A percentile compares a stretch with the other conserved stretches of the same genome.
These are phyloP conservation scores for Phialocephala subalpina DNA, from an alignment of 2,329 filamentous ascomycete genomes.

Conservation along the genomic window DNA sequence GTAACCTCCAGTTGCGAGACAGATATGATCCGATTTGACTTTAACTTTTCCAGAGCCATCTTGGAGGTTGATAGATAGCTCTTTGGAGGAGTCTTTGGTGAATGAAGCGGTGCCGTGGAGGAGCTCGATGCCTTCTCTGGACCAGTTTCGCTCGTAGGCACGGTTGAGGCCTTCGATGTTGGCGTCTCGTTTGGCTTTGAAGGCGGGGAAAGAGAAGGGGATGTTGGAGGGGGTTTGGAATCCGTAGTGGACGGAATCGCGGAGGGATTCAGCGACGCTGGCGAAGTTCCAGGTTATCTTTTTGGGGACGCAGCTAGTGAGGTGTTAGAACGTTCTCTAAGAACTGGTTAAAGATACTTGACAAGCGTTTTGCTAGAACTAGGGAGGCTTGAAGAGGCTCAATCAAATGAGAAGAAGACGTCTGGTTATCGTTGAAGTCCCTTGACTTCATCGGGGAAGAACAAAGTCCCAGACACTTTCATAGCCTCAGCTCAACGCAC, in stretches of 20 bases:
- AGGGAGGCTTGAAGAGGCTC: too few relatives aligned
- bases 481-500: too few relatives aligned
- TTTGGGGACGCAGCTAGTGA: slow-evolving; percentile 56
- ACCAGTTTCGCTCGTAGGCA: slow-evolving; percentile 58
- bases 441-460: too few relatives aligned
- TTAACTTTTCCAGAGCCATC: slow-evolving; percentile 49
- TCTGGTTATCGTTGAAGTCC: too few relatives aligned
- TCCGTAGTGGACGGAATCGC: slow-evolving; percentile 54
- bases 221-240: slow-evolving; percentile 53
- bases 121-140: slow-evolving; percentile 56
- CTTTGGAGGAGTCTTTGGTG: slow-evolving; percentile 50
- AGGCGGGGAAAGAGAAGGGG: slow-evolving; percentile 52
- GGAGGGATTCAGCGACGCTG: slow-evolving; percentile 55
- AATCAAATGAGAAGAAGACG: too few relatives aligned
- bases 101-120: slow-evolving; percentile 57
- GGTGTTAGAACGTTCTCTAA: neutral
- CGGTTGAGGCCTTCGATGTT: slow-evolving; percentile 54
- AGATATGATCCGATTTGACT: slow-evolving; percentile 54
- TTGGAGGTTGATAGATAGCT: slow-evolving; percentile 51
- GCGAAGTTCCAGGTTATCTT: slow-evolving; percentile 62
- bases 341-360: too few relatives aligned
- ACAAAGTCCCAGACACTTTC: too few relatives aligned
- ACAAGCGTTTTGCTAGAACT: too few relatives aligned
- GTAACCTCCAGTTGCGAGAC: slow-evolving; percentile 56
- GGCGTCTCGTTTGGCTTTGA: slow-evolving; percentile 56